Conservation (phyloP, 805 yeast species). For the Lipomyces chichibuensis region DNA sequence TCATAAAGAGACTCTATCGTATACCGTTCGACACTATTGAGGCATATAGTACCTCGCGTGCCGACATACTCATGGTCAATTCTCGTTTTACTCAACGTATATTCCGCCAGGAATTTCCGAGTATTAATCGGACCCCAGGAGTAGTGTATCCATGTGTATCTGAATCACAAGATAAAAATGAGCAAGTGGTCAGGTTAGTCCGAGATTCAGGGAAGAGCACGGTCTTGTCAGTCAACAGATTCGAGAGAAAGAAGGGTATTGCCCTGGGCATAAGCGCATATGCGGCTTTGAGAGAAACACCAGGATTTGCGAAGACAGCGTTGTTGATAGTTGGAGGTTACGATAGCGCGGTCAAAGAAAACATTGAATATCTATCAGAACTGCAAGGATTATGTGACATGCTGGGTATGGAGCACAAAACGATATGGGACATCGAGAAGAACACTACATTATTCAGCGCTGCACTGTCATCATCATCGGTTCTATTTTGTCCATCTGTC, state of each 20-base stretch:
- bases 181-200: slow-evolving; percentile 26
- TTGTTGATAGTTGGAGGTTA: slow-evolving; percentile 92
- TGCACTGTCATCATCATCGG: slow-evolving; percentile 44
- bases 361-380: slow-evolving; percentile 68
- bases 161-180: slow-evolving; percentile 1
- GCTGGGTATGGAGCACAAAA: slow-evolving; percentile 52
- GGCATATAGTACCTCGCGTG: slow-evolving; percentile 71
- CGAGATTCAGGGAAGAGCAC: slow-evolving; percentile 40
- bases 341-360: slow-evolving; percentile 74
- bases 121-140: slow-evolving; percentile 47
- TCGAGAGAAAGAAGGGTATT: slow-evolving; percentile 83
- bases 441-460: slow-evolving; percentile 25
- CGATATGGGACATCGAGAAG: slow-evolving; percentile 41
- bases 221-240: slow-evolving; percentile 81
- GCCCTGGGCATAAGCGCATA: slow-evolving; percentile 75
- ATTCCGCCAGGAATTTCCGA: slow-evolving; percentile 64
- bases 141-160: slow-evolving; percentile 79
- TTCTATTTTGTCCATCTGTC: slow-evolving; percentile 81
- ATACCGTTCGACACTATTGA: slow-evolving; percentile 83
- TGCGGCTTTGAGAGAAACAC: slow-evolving; percentile 49
- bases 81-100: slow-evolving; percentile 77
- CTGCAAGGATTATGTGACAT: slow-evolving; percentile 55
- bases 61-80: slow-evolving; percentile 85
- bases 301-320: slow-evolving; percentile 45
- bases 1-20: slow-evolving; percentile 68